A percentile compares a stretch with the other conserved stretches of the same genome.
Conservation (phyloP, 352 stramenopile species). For the Plasmopara muralis region DNA sequence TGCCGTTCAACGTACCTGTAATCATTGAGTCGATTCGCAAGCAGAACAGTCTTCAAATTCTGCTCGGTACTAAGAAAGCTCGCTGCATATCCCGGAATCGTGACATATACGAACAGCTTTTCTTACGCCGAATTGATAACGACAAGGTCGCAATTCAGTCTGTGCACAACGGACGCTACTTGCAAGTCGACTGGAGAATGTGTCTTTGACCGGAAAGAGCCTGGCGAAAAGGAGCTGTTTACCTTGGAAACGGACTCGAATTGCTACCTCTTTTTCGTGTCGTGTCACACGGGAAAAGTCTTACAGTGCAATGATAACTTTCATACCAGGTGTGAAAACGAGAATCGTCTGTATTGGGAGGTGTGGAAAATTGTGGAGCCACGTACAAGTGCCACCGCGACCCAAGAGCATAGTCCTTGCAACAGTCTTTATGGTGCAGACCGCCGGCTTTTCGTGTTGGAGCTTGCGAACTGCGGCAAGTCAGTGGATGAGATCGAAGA, state of each 20-base stretch:
- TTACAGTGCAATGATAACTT: slow-evolving; percentile 19
- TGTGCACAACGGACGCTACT: slow-evolving; percentile 18
- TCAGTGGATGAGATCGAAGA: no score
- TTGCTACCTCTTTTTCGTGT: slow-evolving; percentile 27
- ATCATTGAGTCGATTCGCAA: slow-evolving; percentile 23
- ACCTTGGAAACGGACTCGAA: slow-evolving; percentile 25
- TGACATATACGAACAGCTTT: slow-evolving; percentile 23
- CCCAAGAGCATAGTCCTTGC: background rate
- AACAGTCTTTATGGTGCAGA: no score
- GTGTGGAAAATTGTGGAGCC: slow-evolving; percentile 26
- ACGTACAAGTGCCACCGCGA: background rate
- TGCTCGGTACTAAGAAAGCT: slow-evolving; percentile 27
- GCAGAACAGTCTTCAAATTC: slow-evolving; percentile 25
- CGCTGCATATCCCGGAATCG: slow-evolving; percentile 22
- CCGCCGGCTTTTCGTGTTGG: no score
- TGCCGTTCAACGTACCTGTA: slow-evolving; percentile 26
- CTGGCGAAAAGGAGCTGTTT: slow-evolving; percentile 27
- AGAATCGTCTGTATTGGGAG: slow-evolving; percentile 15
- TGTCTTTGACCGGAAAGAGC: slow-evolving; percentile 24
- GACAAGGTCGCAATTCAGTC: slow-evolving; percentile 31
- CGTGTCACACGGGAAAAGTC: slow-evolving; percentile 21
- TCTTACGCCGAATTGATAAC: slow-evolving; percentile 24
- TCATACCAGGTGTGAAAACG: slow-evolving; percentile 19
- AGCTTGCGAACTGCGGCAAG: no score
- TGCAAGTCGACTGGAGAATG: slow-evolving; percentile 27